phyloP scores from a whole-genome alignment of 2,329 filamentous ascomycete genomes.

The Botrytis tulipae region DNA sequence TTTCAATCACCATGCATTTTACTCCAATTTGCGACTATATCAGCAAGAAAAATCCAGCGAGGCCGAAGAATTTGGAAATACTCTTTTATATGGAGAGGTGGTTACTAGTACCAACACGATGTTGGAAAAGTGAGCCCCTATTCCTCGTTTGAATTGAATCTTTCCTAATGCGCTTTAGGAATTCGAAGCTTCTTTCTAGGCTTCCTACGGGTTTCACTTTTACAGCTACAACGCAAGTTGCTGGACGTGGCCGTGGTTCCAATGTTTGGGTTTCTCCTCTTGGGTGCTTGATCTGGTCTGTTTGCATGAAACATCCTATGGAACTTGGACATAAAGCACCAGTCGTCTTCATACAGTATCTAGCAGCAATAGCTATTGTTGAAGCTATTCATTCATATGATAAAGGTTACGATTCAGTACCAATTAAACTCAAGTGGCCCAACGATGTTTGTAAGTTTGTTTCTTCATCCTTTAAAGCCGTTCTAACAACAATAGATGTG shows the following conservation, averaged over 20 bases:
- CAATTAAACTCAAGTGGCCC: slow-evolving; percentile 92
- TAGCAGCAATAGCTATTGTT: slow-evolving; percentile 83
- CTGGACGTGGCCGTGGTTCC: slow-evolving; percentile 80
- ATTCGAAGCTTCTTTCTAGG: slow-evolving; percentile 70
- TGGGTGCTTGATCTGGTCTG: slow-evolving; percentile 84
- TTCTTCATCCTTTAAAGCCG: background rate
- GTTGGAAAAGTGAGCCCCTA: slow-evolving; percentile 69
- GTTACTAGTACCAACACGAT: slow-evolving; percentile 93
- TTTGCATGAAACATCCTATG: slow-evolving; percentile 78
- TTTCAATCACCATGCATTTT: slow-evolving; percentile 83
- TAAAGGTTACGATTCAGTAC: slow-evolving; percentile 68
- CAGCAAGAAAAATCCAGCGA: slow-evolving; percentile 53
- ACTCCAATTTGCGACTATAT: slow-evolving; percentile 66
- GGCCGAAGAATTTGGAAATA: slow-evolving; percentile 68
- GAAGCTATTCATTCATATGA: slow-evolving; percentile 81
- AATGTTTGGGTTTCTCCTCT: slow-evolving; percentile 95
- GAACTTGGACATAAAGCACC: slow-evolving; percentile 70
- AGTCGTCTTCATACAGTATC: slow-evolving; percentile 91
- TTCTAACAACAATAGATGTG: slow-evolving; percentile 50
- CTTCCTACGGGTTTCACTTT: slow-evolving; percentile 85
- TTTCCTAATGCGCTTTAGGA: slow-evolving; percentile 49
- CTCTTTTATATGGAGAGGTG: slow-evolving; percentile 84
- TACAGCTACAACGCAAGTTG: slow-evolving; percentile 82
- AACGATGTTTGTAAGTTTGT: slow-evolving; percentile 77
- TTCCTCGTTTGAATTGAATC: slow-evolving; percentile 6